Evolutionary conservation across 768 basidiomycete genomes (phyloP).

Genomic region (Suillus subaureus): DNA sequence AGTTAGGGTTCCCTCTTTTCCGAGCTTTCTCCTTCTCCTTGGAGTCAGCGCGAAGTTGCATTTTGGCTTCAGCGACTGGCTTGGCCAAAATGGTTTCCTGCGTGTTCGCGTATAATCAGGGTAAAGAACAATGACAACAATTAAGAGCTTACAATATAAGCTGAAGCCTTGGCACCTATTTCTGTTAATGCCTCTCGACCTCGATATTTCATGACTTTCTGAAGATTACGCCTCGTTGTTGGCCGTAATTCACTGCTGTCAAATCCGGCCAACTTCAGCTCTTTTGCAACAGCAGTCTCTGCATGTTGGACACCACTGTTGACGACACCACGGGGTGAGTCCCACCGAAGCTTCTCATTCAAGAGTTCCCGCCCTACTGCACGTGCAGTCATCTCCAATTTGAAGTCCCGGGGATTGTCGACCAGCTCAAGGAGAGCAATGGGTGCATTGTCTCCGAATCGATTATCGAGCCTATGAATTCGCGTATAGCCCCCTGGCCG

Average conservation of each 20-base stretch:
- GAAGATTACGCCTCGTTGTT: constrained; percentile 73
- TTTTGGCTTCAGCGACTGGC: constrained; percentile 53
- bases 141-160: constrained; percentile 61
- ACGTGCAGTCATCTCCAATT: constrained; percentile 86
- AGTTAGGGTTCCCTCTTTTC: constrained; percentile 22
- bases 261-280: constrained; percentile 41
- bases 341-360: constrained; percentile 50
- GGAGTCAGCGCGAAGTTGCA: constrained; percentile 38
- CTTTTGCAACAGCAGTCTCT: constrained; percentile 48
- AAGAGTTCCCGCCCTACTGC: constrained; percentile 85
- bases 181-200: constrained; percentile 45
- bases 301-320: constrained; percentile 52
- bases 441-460: constrained; percentile 91
- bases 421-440: constrained; percentile 93
- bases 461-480: constrained; percentile 88
- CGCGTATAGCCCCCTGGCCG: constrained; percentile 96
- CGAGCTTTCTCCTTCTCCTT: constrained; percentile 35
- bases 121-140: background rate
- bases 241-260: constrained; percentile 53
- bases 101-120: constrained; percentile 10
- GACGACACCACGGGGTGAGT: constrained; percentile 48
- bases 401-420: constrained; percentile 88
- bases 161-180: constrained; percentile 57
- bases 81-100: constrained; percentile 72
- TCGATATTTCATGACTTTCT: constrained; percentile 70